Conservation (phyloP, 352 stramenopile genomes). For the Phytophthora macrochlamydospora region DNA sequence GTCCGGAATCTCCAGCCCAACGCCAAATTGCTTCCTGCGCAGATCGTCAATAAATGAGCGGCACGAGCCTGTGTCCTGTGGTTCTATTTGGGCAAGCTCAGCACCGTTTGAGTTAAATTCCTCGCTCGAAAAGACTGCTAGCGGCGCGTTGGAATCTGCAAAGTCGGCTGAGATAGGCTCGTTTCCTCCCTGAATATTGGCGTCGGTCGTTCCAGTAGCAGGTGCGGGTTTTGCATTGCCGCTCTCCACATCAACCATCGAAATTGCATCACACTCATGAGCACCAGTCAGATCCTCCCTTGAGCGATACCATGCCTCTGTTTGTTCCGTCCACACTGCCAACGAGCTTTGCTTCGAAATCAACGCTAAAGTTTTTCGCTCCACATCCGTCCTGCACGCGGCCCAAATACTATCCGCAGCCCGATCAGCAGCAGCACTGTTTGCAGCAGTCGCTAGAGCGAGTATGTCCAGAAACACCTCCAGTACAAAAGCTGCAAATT, state of each 20-base stretch:
- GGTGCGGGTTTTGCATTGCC: slow-evolving; percentile 1
- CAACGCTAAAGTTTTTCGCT: slow-evolving; percentile 34
- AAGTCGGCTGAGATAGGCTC: background rate
- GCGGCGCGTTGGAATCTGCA: slow-evolving; percentile 6
- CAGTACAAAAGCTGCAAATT: slow-evolving; percentile 61
- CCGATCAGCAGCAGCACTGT: slow-evolving; percentile 8
- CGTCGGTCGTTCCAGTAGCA: slow-evolving; percentile 1
- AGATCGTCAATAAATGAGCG: slow-evolving; percentile 64
- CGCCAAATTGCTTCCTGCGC: slow-evolving; percentile 77
- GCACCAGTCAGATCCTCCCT: slow-evolving; percentile 20
- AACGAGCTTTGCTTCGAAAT: slow-evolving; percentile 28
- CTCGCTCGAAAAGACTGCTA: slow-evolving; percentile 16
- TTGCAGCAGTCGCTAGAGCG: slow-evolving; percentile 1
- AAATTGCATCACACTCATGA: background rate
- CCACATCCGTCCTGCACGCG: slow-evolving; percentile 35
- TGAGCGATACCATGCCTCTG: slow-evolving; percentile 21
- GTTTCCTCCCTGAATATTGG: background rate
- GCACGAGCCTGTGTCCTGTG: slow-evolving; percentile 31
- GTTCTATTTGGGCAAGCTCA: background rate
- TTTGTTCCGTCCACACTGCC: slow-evolving; percentile 26
- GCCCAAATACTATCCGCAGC: slow-evolving; percentile 40
- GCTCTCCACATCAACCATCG: background rate
- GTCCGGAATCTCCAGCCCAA: slow-evolving; percentile 71
- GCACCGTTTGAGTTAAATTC: slow-evolving; percentile 4
- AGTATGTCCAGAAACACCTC: slow-evolving; percentile 40